Base-by-base conservation (phyloP, 192 early-diverging fungal species). In the Pilaira anomala region DNA sequence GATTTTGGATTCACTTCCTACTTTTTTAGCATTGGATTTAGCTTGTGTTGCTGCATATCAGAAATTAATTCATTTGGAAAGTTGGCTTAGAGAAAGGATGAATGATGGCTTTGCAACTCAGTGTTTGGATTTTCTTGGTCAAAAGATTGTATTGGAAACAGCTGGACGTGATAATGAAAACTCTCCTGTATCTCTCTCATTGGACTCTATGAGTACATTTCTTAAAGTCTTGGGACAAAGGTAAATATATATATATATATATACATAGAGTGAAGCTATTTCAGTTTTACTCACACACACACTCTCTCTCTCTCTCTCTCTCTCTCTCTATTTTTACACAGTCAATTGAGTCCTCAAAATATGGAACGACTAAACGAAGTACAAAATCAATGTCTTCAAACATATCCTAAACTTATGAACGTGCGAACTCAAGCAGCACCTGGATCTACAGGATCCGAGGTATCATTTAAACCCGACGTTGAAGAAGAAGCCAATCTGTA, bases 41-140 rank as follows among this genome's bases (percentile, higher is more conserved):
- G 90, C 90, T 24, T 82, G 87, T 0, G 69, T 92, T 12, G 90
- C 92, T 1, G 86, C 86, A 4, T 75, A 88, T 11, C 70, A 86
- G 24, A 86, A 91, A 51, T 88, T 83, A 28, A 66, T 93, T 11
- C 90, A 90, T 50, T 64, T 93, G 2, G 90, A 92, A 64, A 88
- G 87, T 68, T 94, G 91, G 91, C 72, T 94, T 7, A 77, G 78
- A 64, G 86, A 87, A 48, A 85, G 85, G 24, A 75, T 93, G 11
- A 56, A 66, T 6, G 76, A 84, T 3, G 24, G 71, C 13, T 92
- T 93, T 69, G 55, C 88, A 36, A 68, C 71, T 22, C 82, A 84
- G 0, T 91, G 90, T 64, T 66, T 94, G 55, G 87, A 92, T 19
- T 93, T 87, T 68, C 67, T 94, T 28, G 78, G 68, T 48, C 78